A percentile compares a stretch with the other conserved stretches of the same genome.
Conservation (phyloP, 139 green algal genomes). For the Haematococcus lacustris region DNA sequence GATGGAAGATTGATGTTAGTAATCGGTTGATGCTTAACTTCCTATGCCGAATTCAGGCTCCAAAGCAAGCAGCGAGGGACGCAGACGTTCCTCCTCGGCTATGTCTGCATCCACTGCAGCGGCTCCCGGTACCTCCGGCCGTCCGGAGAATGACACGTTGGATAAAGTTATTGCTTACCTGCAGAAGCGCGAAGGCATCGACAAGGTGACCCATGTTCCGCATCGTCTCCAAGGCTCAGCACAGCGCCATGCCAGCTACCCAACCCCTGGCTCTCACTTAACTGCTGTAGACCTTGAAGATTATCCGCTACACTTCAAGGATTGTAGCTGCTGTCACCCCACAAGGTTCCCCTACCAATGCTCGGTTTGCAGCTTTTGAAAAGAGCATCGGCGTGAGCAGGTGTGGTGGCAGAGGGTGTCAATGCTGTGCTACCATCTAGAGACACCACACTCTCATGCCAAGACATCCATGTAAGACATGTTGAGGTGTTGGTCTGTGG, state of each 20-base stretch:
- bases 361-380: constrained; percentile 37
- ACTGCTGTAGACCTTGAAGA: constrained; percentile 57
- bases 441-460: no score
- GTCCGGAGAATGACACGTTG: constrained; percentile 37
- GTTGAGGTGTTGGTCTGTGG: no score
- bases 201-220: constrained; percentile 42
- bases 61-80: no score
- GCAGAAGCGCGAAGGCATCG: constrained; percentile 72
- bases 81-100: no score
- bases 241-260: background rate
- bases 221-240: background rate
- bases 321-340: constrained; percentile 49
- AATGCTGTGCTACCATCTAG: no score
- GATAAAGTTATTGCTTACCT: constrained; percentile 59
- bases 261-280: background rate
- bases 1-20: no score
- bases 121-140: no score
- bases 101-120: no score
- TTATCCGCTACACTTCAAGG: constrained; percentile 63
- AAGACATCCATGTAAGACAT: no score
- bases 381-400: constrained; percentile 63
- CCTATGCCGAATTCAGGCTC: no score
- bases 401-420: constrained; percentile 30
- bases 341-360: constrained; percentile 18
- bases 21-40: no score